Percentiles rank a stretch among this genome's conserved stretches.
Evolutionary conservation across 176 grass and related monocot genomes (phyloP).

Genomic region (Metroxylon sagu): DNA sequence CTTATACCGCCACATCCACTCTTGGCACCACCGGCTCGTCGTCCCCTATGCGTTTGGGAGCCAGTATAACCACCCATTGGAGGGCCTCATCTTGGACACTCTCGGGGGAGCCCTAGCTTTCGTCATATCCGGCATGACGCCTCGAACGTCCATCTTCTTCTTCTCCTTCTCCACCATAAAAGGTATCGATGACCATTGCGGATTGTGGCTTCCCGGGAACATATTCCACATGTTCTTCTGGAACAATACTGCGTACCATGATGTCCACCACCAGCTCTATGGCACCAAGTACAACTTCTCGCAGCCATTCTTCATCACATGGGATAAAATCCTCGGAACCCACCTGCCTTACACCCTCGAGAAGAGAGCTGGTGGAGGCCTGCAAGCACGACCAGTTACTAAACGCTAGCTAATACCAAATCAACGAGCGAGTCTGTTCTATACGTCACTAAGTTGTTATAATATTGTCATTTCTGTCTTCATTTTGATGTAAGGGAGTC

Average conservation of each 20-base stretch:
- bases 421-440: too few species aligned
- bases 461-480: too few species aligned
- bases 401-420: not conserved
- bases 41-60: slow-evolving; percentile 5
- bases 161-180: slow-evolving; percentile 10
- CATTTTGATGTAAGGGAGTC: too few species aligned
- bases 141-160: slow-evolving; percentile 3
- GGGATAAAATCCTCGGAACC: slow-evolving; percentile 5
- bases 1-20: slow-evolving; percentile 5
- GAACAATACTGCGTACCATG: slow-evolving; percentile 2
- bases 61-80: slow-evolving; percentile 6
- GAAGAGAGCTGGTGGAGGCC: not conserved
- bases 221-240: slow-evolving; percentile 5
- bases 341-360: not conserved
- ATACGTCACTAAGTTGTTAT: too few species aligned
- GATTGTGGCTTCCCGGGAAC: not conserved
- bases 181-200: slow-evolving; percentile 8
- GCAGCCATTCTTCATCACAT: slow-evolving; percentile 8
- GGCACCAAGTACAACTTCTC: slow-evolving; percentile 7
- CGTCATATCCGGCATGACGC: not conserved
- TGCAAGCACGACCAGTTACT: not conserved
- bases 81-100: not conserved
- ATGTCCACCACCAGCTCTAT: not conserved
- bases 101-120: slow-evolving; percentile 1
- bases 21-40: slow-evolving; percentile 9